phyloP scores from a whole-genome alignment of 331 rosid species.

The Malus hybrid region DNA sequence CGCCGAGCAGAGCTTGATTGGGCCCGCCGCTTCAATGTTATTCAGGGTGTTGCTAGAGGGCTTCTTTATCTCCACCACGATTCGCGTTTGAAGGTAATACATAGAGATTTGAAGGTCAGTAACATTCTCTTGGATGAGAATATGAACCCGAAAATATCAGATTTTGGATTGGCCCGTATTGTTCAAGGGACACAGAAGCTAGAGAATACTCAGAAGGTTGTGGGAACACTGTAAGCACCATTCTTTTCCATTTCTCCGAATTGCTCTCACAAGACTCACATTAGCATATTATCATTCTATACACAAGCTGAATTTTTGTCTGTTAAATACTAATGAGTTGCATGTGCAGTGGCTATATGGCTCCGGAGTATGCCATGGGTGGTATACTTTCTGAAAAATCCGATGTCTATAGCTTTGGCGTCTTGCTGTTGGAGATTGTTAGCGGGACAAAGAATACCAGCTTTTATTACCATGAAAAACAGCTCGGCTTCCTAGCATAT shows the following conservation, averaged over 20 bases:
- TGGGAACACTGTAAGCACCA: slow-evolving; percentile 32
- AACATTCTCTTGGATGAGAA: slow-evolving; percentile 34
- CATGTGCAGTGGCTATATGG: slow-evolving; percentile 25
- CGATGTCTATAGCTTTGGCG: slow-evolving; percentile 38
- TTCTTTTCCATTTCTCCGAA: neutral
- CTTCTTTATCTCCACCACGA: slow-evolving; percentile 34
- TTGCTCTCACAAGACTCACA: neutral
- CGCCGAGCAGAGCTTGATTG: neutral
- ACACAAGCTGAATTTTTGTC: neutral
- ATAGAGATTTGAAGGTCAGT: slow-evolving; percentile 1
- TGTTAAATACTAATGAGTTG: neutral
- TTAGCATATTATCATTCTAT: too few species aligned
- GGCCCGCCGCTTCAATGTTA: slow-evolving; percentile 1
- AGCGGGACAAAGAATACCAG: slow-evolving; percentile 24
- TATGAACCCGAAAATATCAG: slow-evolving; percentile 40
- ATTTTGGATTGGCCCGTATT: slow-evolving; percentile 38
- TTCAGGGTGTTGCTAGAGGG: slow-evolving; percentile 33
- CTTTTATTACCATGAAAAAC: slow-evolving; percentile 14
- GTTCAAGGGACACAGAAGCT: slow-evolving; percentile 16
- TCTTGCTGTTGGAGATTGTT: slow-evolving; percentile 27
- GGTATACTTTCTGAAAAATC: slow-evolving; percentile 40
- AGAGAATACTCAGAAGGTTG: slow-evolving; percentile 26
- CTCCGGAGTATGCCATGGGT: slow-evolving; percentile 8
- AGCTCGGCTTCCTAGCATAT: slow-evolving; percentile 19
- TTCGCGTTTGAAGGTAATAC: slow-evolving; percentile 27